Evolutionary conservation across 768 basidiomycete species (phyloP), one percentile per base, ranked within the genome.

Genomic region (Cystofilobasidium bisporidii): DNA sequence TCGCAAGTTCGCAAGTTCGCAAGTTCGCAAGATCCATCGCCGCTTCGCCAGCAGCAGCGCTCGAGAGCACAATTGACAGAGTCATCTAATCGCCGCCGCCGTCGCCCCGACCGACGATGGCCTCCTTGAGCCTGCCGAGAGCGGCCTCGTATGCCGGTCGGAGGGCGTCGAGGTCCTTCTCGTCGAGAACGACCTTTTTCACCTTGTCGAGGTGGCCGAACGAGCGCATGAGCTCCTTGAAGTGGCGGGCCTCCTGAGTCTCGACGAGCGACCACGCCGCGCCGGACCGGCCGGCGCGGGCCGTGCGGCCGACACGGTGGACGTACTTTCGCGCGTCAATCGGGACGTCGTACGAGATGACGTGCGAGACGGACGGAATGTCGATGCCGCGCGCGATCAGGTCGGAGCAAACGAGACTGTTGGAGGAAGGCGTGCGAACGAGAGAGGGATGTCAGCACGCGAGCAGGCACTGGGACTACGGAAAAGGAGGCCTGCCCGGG

Each of bases 321-420:
- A 99, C 89, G 74, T 99, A 99, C 76, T 98, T 98, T 61, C 91
- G 83, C 84, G 97, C 92, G 76, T 98, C 96, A n/a, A 96, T 83
- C 12, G 96, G 93, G 2, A 85, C 86, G 75, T 99, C 96, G 76
- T 99, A 98, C 73, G 87, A 92, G 57, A 99, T 84, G 36, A 99
- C 94, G 76, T 96, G 89, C 3, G 86, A 84, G 40, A 98, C 90
- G 71, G 90, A 85, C 67, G 86, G 88, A 66, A 99, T 88, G 74
- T 98, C 94, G 69, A 97, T 91, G 15, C 96, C 96, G 66, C 96
- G 86, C 3, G 94, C 89, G 67, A 98, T 88, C 14, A 99, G 81
- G 78, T 98, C 96, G 2, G 94, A 97, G 75, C 91, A 96, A n/a
- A 99, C 83, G 24, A 99, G 81, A 67, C 94, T n/a, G n/a, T n/a